Evolutionary conservation across 2,329 filamentous ascomycete species (phyloP).

Genomic region (Trichoderma atrobrunneum): DNA sequence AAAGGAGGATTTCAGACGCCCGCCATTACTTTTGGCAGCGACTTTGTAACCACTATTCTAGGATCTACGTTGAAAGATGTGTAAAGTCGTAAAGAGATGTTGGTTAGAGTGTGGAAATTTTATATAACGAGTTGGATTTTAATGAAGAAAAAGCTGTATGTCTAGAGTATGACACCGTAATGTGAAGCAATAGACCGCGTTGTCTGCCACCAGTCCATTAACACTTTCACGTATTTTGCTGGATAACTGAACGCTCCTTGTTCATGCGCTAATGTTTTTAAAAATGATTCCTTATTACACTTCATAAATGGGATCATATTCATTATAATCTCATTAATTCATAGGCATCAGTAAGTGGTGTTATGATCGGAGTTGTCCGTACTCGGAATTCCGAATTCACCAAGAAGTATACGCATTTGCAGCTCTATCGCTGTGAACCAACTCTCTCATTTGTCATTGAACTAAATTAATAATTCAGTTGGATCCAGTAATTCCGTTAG

Average conservation of each 20-base stretch:
- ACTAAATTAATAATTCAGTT: not conserved
- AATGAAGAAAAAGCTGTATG: accelerated
- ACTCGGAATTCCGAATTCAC: not conserved
- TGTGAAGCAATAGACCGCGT: not conserved
- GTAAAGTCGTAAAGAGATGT: not conserved
- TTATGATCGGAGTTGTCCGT: not conserved
- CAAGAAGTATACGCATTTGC: not conserved
- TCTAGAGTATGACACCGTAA: not conserved
- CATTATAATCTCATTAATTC: too few relatives aligned
- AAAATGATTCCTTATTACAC: too few relatives aligned
- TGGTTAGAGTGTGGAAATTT: accelerated
- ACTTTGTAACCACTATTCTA: not conserved
- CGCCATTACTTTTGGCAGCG: not conserved
- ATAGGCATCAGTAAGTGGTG: not conserved
- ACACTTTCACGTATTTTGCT: not conserved
- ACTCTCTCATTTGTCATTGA: not conserved
- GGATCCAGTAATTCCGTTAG: not conserved
- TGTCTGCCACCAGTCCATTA: not conserved
- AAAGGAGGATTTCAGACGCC: not conserved
- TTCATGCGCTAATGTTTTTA: too few relatives aligned
- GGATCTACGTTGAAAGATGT: not conserved
- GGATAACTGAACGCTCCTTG: not conserved
- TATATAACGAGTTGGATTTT: not conserved
- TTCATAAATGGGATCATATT: too few relatives aligned
- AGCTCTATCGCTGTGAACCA: not conserved